Evolutionary conservation across 1,139 yeast genomes (phyloP).

Genomic region (Wickerhamiella infanticola): DNA sequence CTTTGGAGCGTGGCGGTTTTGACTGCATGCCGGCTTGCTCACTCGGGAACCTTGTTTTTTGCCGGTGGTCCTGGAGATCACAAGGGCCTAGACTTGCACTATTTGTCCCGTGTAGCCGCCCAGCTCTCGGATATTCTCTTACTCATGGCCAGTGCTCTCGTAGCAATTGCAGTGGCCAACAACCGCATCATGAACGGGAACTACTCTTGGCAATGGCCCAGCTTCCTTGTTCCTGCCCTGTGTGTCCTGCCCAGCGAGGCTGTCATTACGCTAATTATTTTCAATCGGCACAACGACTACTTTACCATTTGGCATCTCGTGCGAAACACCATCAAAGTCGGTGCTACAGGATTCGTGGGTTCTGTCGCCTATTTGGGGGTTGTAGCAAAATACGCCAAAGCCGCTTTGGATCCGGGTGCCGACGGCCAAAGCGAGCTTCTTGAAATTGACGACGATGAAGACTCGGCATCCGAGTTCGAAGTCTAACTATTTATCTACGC

Average conservation of each 20-base stretch:
- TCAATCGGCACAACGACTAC: background rate
- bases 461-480: slow-evolving; percentile 2
- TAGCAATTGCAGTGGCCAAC: slow-evolving; percentile 11
- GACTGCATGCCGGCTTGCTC: background rate
- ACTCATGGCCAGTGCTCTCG: slow-evolving; percentile 11
- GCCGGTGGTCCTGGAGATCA: background rate
- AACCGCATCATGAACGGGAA: slow-evolving; percentile 9
- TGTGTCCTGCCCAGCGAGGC: slow-evolving; percentile 4
- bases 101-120: slow-evolving; percentile 11
- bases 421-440: slow-evolving; percentile 16
- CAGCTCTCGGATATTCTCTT: slow-evolving; percentile 11
- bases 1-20: background rate
- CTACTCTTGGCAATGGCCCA: slow-evolving; percentile 15
- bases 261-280: background rate
- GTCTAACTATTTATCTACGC: background rate
- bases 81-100: background rate
- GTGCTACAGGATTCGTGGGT: slow-evolving; percentile 13
- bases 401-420: slow-evolving; percentile 14
- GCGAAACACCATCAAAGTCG: slow-evolving; percentile 7
- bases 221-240: slow-evolving; percentile 7
- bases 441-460: slow-evolving; percentile 14
- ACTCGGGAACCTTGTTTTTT: background rate
- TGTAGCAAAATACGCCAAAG: slow-evolving; percentile 13
- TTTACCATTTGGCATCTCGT: background rate
- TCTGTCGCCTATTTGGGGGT: slow-evolving; percentile 14